Percentiles rank a stretch among this genome's conserved stretches.
Evolutionary conservation across 495 filamentous ascomycete genomes (phyloP).

Genomic region (Daldinia loculata): DNA sequence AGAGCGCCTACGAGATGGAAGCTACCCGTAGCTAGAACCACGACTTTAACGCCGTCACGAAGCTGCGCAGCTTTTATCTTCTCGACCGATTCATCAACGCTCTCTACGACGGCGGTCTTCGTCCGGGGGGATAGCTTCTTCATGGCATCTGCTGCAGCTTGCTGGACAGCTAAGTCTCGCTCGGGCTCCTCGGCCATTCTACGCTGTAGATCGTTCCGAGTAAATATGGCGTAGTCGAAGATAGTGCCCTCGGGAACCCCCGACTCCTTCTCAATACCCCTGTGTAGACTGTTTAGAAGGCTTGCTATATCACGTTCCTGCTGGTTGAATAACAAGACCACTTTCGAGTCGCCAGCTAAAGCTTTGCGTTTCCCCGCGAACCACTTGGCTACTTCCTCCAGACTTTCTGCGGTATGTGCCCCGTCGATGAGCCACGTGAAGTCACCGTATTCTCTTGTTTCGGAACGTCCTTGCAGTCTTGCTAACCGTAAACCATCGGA

Average conservation of each 20-base stretch:
- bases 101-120: conserved; percentile 33
- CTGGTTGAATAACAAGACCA: conserved; percentile 90
- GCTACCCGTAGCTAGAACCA: conserved; percentile 78
- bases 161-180: conserved; percentile 51
- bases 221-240: conserved; percentile 53
- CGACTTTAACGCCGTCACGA: conserved; percentile 29
- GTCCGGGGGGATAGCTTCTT: conserved; percentile 22
- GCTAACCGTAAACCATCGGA: conserved; percentile 71
- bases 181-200: conserved; percentile 26
- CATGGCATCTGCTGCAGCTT: conserved; percentile 43
- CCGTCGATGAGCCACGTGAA: conserved; percentile 88
- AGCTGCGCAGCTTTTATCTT: conserved; percentile 31
- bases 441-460: conserved; percentile 64
- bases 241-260: background rate
- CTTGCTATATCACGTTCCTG: conserved; percentile 77
- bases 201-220: conserved; percentile 51
- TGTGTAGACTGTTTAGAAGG: conserved; percentile 63
- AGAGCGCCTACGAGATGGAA: conserved; percentile 87
- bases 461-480: conserved; percentile 76
- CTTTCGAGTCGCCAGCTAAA: conserved; percentile 32
- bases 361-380: conserved; percentile 60
- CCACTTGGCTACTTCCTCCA: conserved; percentile 76
- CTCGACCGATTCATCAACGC: conserved; percentile 45
- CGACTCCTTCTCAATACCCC: conserved; percentile 24
- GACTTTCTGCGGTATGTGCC: conserved; percentile 86